Percentiles rank a stretch among this genome's conserved stretches.
Evolutionary conservation across 2,329 filamentous ascomycete genomes (phyloP).

Genomic region (Botryotinia narcissicola): DNA sequence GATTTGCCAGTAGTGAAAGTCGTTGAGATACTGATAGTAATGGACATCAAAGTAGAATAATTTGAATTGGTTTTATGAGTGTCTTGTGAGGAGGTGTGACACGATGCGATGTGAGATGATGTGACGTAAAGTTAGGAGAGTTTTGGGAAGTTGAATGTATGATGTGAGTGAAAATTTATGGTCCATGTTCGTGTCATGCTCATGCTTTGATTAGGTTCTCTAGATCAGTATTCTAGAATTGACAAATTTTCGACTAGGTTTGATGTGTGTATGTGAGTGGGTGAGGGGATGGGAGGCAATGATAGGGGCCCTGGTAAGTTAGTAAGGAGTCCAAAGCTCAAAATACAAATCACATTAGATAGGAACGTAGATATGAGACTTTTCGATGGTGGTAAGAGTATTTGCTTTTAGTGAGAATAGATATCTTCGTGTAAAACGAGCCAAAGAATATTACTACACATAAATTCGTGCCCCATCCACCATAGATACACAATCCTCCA

Average conservation of each 20-base stretch:
- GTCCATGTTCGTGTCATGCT: neutral
- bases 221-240: neutral
- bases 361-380: neutral
- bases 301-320: neutral
- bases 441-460: slow-evolving; percentile 6
- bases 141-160: neutral
- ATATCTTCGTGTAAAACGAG: slow-evolving; percentile 4
- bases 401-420: neutral
- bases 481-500: neutral
- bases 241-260: neutral
- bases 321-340: neutral
- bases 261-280: neutral
- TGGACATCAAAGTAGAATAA: neutral
- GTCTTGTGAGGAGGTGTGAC: neutral
- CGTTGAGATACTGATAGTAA: neutral
- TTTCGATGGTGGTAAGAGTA: neutral
- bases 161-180: neutral
- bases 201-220: neutral
- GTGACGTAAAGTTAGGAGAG: neutral
- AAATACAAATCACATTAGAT: neutral
- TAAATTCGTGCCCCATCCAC: neutral
- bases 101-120: neutral
- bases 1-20: neutral
- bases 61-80: neutral
- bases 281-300: neutral